These are phyloP conservation scores for Takakia lepidozioides DNA, from an alignment of 225 moss, liverwort and hornwort genomes.

Conservation along the genomic window DNA sequence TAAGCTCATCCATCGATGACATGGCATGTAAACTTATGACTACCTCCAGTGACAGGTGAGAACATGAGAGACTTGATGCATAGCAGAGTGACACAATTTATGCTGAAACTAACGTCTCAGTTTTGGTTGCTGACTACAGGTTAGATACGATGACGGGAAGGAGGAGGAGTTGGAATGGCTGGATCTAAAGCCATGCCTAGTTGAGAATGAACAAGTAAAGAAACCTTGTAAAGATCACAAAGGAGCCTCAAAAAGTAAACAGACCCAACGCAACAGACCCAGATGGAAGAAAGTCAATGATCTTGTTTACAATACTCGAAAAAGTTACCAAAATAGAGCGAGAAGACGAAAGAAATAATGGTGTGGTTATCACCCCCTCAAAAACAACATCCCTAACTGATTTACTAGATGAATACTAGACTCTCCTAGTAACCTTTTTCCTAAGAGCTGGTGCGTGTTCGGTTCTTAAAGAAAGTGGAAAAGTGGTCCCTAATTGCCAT, in stretches of 20 bases:
- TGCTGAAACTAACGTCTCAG: too few relatives aligned
- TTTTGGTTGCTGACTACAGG: conserved; percentile 16
- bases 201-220: conserved; percentile 23
- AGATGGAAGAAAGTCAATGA: conserved; percentile 29
- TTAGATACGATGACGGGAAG: conserved; percentile 31
- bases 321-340: conserved; percentile 1
- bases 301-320: conserved; percentile 20
- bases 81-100: too few relatives aligned
- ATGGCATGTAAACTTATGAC: not conserved
- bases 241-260: conserved; percentile 24
- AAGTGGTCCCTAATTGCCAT: too few relatives aligned
- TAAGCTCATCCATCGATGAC: not conserved
- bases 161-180: conserved; percentile 36
- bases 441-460: too few relatives aligned
- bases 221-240: conserved; percentile 17
- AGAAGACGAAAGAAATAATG: conserved; percentile 25
- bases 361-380: too few relatives aligned
- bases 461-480: too few relatives aligned
- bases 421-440: too few relatives aligned
- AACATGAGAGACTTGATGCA: not conserved
- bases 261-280: conserved; percentile 24
- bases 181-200: conserved; percentile 28
- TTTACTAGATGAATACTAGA: too few relatives aligned
- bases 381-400: too few relatives aligned
- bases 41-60: not conserved